Base-by-base conservation (phyloP, 2,329 filamentous ascomycete species). In the Diplodia intermedia region DNA sequence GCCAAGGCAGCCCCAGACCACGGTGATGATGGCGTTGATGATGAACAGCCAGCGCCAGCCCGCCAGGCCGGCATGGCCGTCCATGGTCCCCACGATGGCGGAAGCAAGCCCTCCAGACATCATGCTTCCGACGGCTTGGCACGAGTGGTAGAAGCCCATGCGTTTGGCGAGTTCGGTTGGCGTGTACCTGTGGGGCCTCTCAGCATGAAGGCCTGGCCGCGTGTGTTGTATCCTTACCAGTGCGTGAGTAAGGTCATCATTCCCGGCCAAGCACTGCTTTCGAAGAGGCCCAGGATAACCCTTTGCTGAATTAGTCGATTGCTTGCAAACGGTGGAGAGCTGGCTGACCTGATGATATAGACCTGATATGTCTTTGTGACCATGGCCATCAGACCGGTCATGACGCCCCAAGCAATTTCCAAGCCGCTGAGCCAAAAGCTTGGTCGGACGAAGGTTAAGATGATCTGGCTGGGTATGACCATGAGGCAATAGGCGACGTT, bases 351-450 rank as follows among this genome's bases (percentile, higher is more conserved):
- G 43, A 47, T 47, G 2, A 47, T 47, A 20, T 47, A 47, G 18
- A 47, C 43, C n/a, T 47, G 43, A 47, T 20, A 47, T 20, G 43
- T 8, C 18, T 20, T 20, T 3, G 18, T 47, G 7, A 20, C 77
- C 60, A 79, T 77, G 20, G 73, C 75, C 67, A 80, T 80, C 0
- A 79, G 11, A n/a, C 43, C 43, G 8, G 43, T 80, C 43, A 79
- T 73, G 18, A 81, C 72, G 1, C 77, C 78, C 79, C 79, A 81
- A 2, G 79, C 68, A 2, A 81, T 76, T 66, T 81, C 79, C 73
- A 81, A 76, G 1, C 75, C 75, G 1, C 79, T 78, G 8, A 81
- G 68, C 56, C 86, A 78, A 75, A 69, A 74, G 77, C 54, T 72
- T 73, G 26, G 78, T 74, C n/a, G 50, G 12, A 66, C 38, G 3